Evolutionary conservation across 768 basidiomycete genomes (phyloP), one percentile per base, ranked within the genome.

Genomic region (Rhodotorula kratochvilovae): DNA sequence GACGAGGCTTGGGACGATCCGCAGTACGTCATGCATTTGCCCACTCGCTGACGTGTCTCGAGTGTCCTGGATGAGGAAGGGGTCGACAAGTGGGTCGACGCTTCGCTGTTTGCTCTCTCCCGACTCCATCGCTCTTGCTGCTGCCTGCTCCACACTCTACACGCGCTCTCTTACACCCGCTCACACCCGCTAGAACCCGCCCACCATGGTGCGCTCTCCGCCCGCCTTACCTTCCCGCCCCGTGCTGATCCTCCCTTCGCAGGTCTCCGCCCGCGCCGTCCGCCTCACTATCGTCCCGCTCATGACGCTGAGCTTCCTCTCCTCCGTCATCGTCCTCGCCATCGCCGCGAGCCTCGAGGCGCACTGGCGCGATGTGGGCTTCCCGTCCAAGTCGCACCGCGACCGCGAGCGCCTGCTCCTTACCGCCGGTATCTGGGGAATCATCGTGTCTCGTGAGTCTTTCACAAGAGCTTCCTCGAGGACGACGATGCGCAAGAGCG

Each of bases 391-490:
- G 19, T 67, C 74, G 0, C 80, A 81, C 77, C 76, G 77, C 19
- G 81, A 79, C 61, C 64, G 81, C 21, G 80, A 81, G 55, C 75
- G 81, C 62, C 79, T 82, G 58, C 51, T 80, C 23, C 45, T 72
- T 4, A 65, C 54, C 3, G 70, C 70, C 0, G 58, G 61, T 0
- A 46, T 72, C 27, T 69, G 63, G 64, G 58, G 59, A 1, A 29
- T 63, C 17, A 16, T 59, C 16, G 16, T 71, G 15, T 64, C 45
- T 19, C 42, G 65, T 67, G 33, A 50, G 66, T n/a, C 19, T n/a
- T 27, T 27, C n/a, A 15, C 29, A 23, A 54, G 23, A 1, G n/a
- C 7, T 16, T 4, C 8, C 35, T 15, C 29, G 53, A 29, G 29
- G 15, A 7, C 13, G 29, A 31, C 6, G 7, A 16, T 54, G 10